Evolutionary conservation across 2,329 filamentous ascomycete genomes (phyloP).

Genomic region (Xylaria sp.): DNA sequence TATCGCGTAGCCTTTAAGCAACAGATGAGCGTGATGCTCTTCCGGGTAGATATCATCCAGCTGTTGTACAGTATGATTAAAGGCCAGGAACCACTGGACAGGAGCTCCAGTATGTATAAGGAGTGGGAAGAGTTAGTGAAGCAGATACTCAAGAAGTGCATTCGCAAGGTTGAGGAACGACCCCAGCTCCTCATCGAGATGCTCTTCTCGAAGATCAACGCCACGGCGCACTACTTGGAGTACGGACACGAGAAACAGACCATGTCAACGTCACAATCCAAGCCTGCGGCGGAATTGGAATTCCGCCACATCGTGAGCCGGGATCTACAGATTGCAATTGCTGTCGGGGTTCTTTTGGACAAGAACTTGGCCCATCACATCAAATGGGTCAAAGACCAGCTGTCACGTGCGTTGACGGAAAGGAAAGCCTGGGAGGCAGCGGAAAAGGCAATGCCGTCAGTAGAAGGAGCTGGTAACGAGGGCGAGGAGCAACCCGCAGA

Average conservation of each 20-base stretch:
- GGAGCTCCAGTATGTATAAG: constrained; percentile 66
- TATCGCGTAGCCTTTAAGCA: constrained; percentile 95
- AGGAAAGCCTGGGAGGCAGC: constrained; percentile 77
- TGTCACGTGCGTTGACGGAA: constrained; percentile 71
- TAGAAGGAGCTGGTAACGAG: constrained; percentile 38
- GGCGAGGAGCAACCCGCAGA: constrained; percentile 31
- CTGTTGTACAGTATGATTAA: constrained; percentile 91
- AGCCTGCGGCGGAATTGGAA: constrained; percentile 78
- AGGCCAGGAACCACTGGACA: constrained; percentile 76
- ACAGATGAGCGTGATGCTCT: constrained; percentile 85
- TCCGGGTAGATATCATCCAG: constrained; percentile 86
- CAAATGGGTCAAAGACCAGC: constrained; percentile 77
- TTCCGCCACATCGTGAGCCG: constrained; percentile 72
- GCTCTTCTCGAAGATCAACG: constrained; percentile 88
- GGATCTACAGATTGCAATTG: constrained; percentile 76
- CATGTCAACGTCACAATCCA: constrained; percentile 59
- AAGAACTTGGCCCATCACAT: constrained; percentile 75
- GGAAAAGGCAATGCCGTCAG: constrained; percentile 60
- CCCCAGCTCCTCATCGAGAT: constrained; percentile 88
- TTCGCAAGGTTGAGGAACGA: constrained; percentile 82
- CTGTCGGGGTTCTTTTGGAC: constrained; percentile 77
- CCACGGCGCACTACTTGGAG: constrained; percentile 84
- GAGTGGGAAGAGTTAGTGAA: constrained; percentile 91
- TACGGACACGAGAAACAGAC: constrained; percentile 86
- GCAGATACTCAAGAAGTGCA: constrained; percentile 79